Evolutionary conservation across 352 stramenopile species (phyloP).

Genomic region (Lagenidium sp.): DNA sequence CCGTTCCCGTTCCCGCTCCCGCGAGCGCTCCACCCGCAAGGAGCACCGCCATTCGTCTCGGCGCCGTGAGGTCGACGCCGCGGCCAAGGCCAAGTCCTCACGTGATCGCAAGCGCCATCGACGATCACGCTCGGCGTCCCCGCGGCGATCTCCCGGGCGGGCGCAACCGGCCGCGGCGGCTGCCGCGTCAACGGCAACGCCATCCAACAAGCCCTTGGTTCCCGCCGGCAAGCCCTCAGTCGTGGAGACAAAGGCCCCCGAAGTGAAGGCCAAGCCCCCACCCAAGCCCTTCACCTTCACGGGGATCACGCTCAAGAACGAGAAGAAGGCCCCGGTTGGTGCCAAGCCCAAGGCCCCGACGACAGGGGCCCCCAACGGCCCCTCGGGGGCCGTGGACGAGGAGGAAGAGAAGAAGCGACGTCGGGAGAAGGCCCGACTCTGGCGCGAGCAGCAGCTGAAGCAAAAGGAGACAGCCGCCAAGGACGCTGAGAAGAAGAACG

Average conservation of each 20-base stretch:
- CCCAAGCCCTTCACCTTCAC: conserved; percentile 50
- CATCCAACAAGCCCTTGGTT: too few relatives aligned
- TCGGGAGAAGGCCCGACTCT: conserved; percentile 40
- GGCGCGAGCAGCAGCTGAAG: conserved; percentile 52
- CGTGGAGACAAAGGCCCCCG: conserved; percentile 11
- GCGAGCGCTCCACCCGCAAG: too few relatives aligned
- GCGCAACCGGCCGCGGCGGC: too few relatives aligned
- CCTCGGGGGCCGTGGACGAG: background rate
- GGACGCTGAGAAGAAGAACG: conserved; percentile 25
- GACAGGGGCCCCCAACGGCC: background rate
- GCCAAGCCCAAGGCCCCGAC: conserved; percentile 5
- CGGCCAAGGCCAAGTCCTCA: too few relatives aligned
- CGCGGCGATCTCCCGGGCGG: too few relatives aligned
- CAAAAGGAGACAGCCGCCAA: conserved; percentile 35
- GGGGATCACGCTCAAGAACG: conserved; percentile 53
- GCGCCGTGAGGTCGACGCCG: too few relatives aligned
- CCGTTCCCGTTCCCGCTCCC: too few relatives aligned
- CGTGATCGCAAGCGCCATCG: background rate
- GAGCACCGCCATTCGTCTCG: too few relatives aligned
- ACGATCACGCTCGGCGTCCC: conserved; percentile 12
- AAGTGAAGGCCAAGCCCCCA: conserved; percentile 15
- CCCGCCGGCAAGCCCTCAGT: too few relatives aligned
- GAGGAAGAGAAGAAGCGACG: conserved; percentile 35
- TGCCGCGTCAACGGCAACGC: background rate
- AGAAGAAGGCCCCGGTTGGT: conserved; percentile 10